Base-by-base conservation (phyloP, 257 asterid species). In the Solanum paucissectum region DNA sequence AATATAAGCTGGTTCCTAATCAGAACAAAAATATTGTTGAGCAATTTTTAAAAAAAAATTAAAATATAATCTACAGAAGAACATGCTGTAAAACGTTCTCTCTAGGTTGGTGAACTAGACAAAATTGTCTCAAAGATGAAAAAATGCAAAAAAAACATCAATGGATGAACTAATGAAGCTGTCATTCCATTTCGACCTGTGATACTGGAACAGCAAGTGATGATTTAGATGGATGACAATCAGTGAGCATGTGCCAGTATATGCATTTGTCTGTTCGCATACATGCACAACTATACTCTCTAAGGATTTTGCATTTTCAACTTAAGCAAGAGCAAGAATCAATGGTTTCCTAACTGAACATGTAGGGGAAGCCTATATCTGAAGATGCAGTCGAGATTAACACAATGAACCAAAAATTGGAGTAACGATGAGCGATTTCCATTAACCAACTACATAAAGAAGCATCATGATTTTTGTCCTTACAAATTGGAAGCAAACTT, bases 401-500 rank as follows among this genome's bases (percentile, higher is more conserved):
- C 44, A 75, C 58, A 46, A 38, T 25, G 36, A 42, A 76, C 32
- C 55, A 25, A 83, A 33, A 44, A 49, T 87, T 23, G 27, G 66
- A 82, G 18, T 27, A 12, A 33, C 37, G 69, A 55, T 74, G 84
- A 68, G 86, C 64, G 58, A 58, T 49, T 34, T 64, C 84, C 29
- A 71, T 7, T 38, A 11, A 58, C 10, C 25, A 71, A 52, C 18
- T 68, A 23, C 25, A 66, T 66, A 40, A 71, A 85, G 55, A 88
- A 21, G 52, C 44, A 87, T 60, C 64, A 52, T 52, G 64, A 73
- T 52, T 16, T 3, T 6, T 62, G 49, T 87, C 58, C 95, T 89
- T 92, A 95, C 99, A 91, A 93, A 97, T 89, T 95, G 98, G 89
- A 93, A 92, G 91, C 98, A 97, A 87, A 97, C 99, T 94, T 94